Evolutionary conservation across 177 flowering plant genomes (phyloP).

Genomic region (Vitis hybrid): DNA sequence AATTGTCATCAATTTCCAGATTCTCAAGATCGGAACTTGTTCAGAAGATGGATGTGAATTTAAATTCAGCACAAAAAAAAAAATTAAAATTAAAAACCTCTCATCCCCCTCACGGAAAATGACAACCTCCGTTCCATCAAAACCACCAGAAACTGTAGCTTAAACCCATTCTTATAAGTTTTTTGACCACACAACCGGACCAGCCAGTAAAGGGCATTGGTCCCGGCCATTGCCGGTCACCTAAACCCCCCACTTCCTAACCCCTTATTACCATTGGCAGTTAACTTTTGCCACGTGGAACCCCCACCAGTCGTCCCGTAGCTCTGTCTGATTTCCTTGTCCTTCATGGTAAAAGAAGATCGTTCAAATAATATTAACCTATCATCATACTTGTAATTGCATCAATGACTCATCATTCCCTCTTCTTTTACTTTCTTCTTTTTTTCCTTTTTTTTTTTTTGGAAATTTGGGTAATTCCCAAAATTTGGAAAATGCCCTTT

Average conservation of each 20-base stretch:
- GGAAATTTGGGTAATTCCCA: too few species aligned
- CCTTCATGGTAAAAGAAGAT: conserved; percentile 2
- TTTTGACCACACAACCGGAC: conserved; percentile 33
- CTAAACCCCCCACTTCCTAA: conserved; percentile 18
- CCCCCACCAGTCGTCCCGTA: neutral
- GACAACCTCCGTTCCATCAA: conserved; percentile 20
- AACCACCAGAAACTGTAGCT: conserved; percentile 18
- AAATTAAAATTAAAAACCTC: neutral
- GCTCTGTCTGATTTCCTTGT: conserved; percentile 1
- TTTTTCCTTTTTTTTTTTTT: too few species aligned
- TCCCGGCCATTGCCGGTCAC: conserved; percentile 18
- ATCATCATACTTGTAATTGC: too few species aligned
- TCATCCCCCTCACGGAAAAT: conserved; percentile 5
- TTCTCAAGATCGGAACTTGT: neutral
- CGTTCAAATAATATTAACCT: neutral
- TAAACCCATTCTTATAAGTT: conserved; percentile 24
- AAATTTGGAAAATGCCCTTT: too few species aligned
- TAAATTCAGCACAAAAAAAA: neutral
- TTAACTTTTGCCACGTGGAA: conserved; percentile 13
- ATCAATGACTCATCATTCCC: neutral
- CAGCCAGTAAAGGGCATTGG: conserved; percentile 19
- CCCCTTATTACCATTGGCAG: neutral
- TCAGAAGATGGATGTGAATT: neutral
- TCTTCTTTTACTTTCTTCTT: too few species aligned
- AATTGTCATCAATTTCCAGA: too few species aligned